Evolutionary conservation across 2,329 filamentous ascomycete genomes (phyloP), one percentile per base, ranked within the genome.

Genomic region (Arthrobotrys megalospora): DNA sequence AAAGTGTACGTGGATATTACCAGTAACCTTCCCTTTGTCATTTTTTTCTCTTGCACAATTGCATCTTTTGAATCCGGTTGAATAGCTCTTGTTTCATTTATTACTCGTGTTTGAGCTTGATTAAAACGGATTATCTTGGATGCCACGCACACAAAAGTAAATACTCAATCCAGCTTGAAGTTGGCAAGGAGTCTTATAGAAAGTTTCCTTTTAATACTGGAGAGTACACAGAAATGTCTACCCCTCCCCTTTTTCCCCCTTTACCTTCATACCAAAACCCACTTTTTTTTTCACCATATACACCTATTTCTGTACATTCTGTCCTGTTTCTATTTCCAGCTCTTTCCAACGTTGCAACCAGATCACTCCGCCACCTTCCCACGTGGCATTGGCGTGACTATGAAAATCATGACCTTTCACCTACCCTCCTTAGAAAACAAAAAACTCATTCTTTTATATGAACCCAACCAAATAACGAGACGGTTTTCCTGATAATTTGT

Each of bases 1-100:
- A 52, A 76, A 76, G 72, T 77, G 72, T 77, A 77, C 72, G 67
- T 78, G 67, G 75, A 72, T 78, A 78, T 53, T 78, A 78, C 62
- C 63, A 78, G 62, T 78, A 68, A 66, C 50, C 32, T 70, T 58
- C 45, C n/a, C 50, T 69, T 48, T 60, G 32, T 47, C 36, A 16
- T 16, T 47, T 47, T 47, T 53, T 66, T n/a, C 19, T 34, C 6
- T 24, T 50, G 2, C n/a, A 53, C 28, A 21, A n/a, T 14, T 52
- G 58, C 55, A 14, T 41, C 52, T 60, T 50, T 47, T 43, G 41
- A 50, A 47, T 62, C 55, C 52, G 65, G 52, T 43, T 55, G 34
- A 48, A 24, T 63, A 34, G 10, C 38, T 55, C 63, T 63, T 28
- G 19, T 43, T 53, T 70, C n/a, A 48, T 36, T 11, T 43, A 55